Conservation (phyloP, 1,139 yeast species). For the Saccharomyces hybrid region DNA sequence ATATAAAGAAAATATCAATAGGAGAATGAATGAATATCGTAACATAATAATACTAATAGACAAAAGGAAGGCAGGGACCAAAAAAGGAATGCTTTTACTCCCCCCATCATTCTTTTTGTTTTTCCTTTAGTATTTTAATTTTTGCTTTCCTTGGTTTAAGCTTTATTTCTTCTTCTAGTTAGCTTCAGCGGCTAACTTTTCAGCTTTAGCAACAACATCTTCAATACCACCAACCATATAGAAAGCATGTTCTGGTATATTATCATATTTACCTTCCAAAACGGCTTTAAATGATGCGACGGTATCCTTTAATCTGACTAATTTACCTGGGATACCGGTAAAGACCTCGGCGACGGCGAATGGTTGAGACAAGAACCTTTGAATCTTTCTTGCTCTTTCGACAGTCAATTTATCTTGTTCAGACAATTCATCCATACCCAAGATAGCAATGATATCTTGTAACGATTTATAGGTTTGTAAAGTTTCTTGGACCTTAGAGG, state of each 20-base stretch:
- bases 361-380: conserved; percentile 99
- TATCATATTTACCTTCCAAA: conserved; percentile 96
- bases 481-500: conserved; percentile 93
- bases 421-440: conserved; percentile 99
- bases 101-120: neutral
- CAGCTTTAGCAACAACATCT: conserved; percentile 97
- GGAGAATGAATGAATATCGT: neutral
- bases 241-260: conserved; percentile 98
- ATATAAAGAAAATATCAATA: conserved; percentile 1
- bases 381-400: conserved; percentile 99
- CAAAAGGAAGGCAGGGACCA: neutral
- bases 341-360: conserved; percentile 99
- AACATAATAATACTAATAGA: conserved; percentile 1
- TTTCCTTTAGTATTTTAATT: neutral
- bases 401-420: conserved; percentile 98
- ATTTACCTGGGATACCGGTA: conserved; percentile 98
- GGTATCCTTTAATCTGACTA: conserved; percentile 95
- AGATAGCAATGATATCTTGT: conserved; percentile 99
- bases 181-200: conserved; percentile 93
- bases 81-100: no score
- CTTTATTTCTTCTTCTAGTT: conserved; percentile 38
- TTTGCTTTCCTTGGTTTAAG: neutral
- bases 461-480: conserved; percentile 99
- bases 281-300: conserved; percentile 92
- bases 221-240: conserved; percentile 99